Evolutionary conservation across 495 filamentous ascomycete genomes (phyloP).

Genomic region (Neurospora cerealis): DNA sequence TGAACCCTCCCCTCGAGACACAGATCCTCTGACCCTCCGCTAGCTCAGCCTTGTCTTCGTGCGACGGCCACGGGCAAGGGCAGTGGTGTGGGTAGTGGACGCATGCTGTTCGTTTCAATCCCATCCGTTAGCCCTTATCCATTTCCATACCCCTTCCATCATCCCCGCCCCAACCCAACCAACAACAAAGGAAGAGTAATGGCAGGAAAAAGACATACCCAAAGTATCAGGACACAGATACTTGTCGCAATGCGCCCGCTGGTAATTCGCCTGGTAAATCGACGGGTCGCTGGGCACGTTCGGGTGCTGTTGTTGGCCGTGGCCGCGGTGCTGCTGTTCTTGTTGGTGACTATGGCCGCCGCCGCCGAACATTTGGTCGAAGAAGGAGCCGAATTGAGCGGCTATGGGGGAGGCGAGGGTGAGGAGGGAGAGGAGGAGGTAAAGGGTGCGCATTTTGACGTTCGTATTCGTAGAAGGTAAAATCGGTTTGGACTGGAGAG

Average conservation of each 20-base stretch:
- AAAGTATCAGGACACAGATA: slow-evolving; percentile 90
- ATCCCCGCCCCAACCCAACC: too few relatives aligned
- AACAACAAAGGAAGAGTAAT: too few relatives aligned
- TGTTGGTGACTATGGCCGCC: slow-evolving; percentile 35
- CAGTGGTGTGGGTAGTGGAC: slow-evolving; percentile 92
- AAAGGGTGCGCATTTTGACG: slow-evolving; percentile 19
- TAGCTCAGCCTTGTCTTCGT: slow-evolving; percentile 84
- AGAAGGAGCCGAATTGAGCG: slow-evolving; percentile 69
- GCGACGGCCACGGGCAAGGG: slow-evolving; percentile 69
- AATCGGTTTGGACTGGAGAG: not conserved
- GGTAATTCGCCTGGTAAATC: slow-evolving; percentile 67
- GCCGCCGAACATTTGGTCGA: slow-evolving; percentile 66
- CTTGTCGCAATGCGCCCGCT: slow-evolving; percentile 62
- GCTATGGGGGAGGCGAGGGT: slow-evolving; percentile 21
- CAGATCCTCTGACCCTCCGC: slow-evolving; percentile 75
- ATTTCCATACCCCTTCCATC: too few relatives aligned
- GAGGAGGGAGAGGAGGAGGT: slow-evolving; percentile 18
- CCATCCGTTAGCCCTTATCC: not conserved
- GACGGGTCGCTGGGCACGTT: slow-evolving; percentile 69
- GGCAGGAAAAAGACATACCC: slow-evolving; percentile 35
- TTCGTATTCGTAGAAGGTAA: not conserved
- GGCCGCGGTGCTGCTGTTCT: slow-evolving; percentile 4
- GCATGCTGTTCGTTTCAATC: slow-evolving; percentile 45
- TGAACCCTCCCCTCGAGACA: slow-evolving; percentile 72
- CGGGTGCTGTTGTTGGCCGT: slow-evolving; percentile 55